Conservation (phyloP, 106 monocot species). For the Allium fistulosum region DNA sequence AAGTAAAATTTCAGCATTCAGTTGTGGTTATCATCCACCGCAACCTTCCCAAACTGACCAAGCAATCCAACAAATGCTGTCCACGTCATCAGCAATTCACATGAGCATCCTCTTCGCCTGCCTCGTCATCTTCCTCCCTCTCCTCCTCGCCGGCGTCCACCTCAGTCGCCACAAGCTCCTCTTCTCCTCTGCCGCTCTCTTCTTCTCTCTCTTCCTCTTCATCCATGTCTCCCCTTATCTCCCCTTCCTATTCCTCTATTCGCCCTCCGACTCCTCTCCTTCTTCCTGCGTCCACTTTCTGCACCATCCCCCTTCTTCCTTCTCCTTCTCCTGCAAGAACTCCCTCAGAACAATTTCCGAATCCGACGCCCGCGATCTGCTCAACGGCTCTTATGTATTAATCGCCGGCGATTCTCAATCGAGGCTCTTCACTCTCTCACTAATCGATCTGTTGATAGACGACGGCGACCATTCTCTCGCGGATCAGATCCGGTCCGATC, state of each 20-base stretch:
- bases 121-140: conserved; percentile 74
- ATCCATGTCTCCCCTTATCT: conserved; percentile 61
- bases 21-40: too few species aligned
- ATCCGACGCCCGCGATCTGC: conserved; percentile 38
- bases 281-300: conserved; percentile 11
- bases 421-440: conserved; percentile 45
- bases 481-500: conserved; percentile 33
- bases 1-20: too few species aligned
- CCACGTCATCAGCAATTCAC: not conserved
- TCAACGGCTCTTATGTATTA: conserved; percentile 56
- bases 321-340: not conserved
- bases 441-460: conserved; percentile 43
- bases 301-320: conserved; percentile 20
- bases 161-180: conserved; percentile 80
- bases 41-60: too few species aligned
- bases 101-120: conserved; percentile 27
- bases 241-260: conserved; percentile 16
- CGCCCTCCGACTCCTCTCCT: conserved; percentile 10
- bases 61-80: not conserved
- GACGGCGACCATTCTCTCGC: conserved; percentile 14
- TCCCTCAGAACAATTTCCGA: conserved; percentile 16
- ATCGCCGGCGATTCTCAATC: conserved; percentile 90
- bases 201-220: conserved; percentile 66
- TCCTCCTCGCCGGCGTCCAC: conserved; percentile 67
- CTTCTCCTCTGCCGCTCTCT: conserved; percentile 70